Evolutionary conservation across 73 alveolate species (phyloP).

Genomic region (Paraurostyla sp.): DNA sequence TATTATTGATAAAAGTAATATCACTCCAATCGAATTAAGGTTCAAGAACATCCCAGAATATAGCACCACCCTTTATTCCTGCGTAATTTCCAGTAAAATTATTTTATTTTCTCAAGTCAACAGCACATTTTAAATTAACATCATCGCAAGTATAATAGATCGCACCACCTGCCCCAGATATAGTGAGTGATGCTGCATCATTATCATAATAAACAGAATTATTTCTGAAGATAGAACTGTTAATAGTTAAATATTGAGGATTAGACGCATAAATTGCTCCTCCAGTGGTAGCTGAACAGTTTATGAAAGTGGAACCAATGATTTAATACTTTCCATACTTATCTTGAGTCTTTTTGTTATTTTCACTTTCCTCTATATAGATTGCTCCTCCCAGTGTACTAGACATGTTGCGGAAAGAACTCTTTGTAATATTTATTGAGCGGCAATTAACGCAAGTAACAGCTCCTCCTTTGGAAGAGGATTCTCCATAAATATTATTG

Average conservation of each 20-base stretch:
- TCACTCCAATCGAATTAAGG: not conserved
- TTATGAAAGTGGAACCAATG: not conserved
- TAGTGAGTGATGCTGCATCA: not conserved
- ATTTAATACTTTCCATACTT: not conserved
- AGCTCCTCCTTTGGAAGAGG: too few relatives aligned
- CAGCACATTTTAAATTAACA: not conserved
- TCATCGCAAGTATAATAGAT: conserved; percentile 11
- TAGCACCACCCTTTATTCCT: conserved; percentile 8
- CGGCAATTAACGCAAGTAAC: not conserved
- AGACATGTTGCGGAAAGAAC: not conserved
- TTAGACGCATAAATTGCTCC: conserved; percentile 5
- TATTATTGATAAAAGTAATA: not conserved
- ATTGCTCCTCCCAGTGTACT: not conserved
- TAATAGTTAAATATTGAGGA: not conserved
- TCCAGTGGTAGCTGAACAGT: not conserved
- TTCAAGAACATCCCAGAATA: conserved; percentile 1
- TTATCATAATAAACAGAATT: not conserved
- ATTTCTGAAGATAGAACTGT: not conserved
- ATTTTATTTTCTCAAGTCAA: not conserved
- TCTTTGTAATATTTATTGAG: not conserved
- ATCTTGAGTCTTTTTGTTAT: not conserved
- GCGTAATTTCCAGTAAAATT: not conserved
- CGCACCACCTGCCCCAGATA: conserved; percentile 24
- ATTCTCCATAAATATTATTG: too few relatives aligned
- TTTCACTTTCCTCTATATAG: not conserved